phyloP scores from a whole-genome alignment of 139 green algal species.

The Closterium sp. region DNA sequence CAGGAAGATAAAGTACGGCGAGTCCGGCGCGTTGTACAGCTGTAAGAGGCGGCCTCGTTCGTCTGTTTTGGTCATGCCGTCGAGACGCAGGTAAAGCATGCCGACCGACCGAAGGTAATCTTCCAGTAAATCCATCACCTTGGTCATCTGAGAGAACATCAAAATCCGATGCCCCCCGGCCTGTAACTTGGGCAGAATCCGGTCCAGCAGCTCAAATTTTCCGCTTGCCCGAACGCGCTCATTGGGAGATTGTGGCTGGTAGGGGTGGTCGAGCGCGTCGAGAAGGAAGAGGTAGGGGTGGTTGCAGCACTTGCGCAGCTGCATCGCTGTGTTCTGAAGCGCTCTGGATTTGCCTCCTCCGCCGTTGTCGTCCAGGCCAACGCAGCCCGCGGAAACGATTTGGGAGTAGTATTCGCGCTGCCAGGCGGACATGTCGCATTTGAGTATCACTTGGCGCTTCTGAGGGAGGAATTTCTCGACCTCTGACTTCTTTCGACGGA shows the following conservation, averaged over 20 bases:
- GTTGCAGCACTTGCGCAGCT: slow-evolving; percentile 72
- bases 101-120: slow-evolving; percentile 62
- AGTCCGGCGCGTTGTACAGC: slow-evolving; percentile 68
- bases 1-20: slow-evolving; percentile 70
- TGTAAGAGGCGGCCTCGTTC: slow-evolving; percentile 59
- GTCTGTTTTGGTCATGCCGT: slow-evolving; percentile 73
- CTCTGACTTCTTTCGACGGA: slow-evolving; percentile 69
- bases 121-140: slow-evolving; percentile 47
- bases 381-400: slow-evolving; percentile 49
- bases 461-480: slow-evolving; percentile 51
- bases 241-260: slow-evolving; percentile 24
- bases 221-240: slow-evolving; percentile 60
- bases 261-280: neutral
- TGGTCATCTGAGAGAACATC: slow-evolving; percentile 70
- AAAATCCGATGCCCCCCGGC: slow-evolving; percentile 65
- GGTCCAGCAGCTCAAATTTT: slow-evolving; percentile 70
- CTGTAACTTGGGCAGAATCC: slow-evolving; percentile 68
- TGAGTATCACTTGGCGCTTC: slow-evolving; percentile 61
- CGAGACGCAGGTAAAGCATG: slow-evolving; percentile 69
- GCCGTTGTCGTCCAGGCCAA: slow-evolving; percentile 23
- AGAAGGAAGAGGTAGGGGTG: slow-evolving; percentile 71
- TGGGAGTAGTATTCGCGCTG: slow-evolving; percentile 65
- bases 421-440: slow-evolving; percentile 69
- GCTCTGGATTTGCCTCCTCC: slow-evolving; percentile 7
- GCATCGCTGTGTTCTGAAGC: slow-evolving; percentile 54